phyloP scores from a whole-genome alignment of 73 alveolate genomes.

The Chromera velia region DNA sequence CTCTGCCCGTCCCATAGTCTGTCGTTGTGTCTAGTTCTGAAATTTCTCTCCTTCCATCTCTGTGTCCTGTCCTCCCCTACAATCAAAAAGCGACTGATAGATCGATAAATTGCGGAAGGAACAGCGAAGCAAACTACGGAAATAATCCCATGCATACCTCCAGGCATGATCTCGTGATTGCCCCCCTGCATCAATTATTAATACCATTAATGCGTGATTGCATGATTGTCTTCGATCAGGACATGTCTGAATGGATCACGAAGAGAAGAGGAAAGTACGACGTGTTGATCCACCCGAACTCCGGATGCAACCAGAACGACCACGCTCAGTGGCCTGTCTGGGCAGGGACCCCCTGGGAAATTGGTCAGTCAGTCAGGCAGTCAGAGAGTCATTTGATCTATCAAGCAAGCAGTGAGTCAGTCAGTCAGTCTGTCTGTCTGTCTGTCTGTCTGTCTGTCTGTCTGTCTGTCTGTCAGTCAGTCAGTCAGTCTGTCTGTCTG shows the following conservation, averaged over 20 bases:
- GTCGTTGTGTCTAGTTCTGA: no score
- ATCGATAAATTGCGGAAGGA: not conserved
- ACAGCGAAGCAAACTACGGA: constrained; percentile 40
- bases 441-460: not conserved
- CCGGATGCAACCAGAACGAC: constrained; percentile 49
- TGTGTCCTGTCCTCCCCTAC: no score
- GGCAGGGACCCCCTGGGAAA: constrained; percentile 45
- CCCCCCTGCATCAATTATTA: not conserved
- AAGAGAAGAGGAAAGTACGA: constrained; percentile 21
- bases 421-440: not conserved
- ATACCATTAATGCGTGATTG: no score
- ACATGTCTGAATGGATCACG: no score
- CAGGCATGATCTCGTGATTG: not conserved
- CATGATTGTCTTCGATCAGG: no score
- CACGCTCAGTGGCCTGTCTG: constrained; percentile 51
- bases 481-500: not conserved
- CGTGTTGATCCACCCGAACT: constrained; percentile 48
- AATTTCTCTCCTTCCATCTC: no score
- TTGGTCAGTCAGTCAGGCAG: constrained; percentile 8
- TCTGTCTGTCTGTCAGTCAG: not conserved
- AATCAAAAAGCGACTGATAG: no score
- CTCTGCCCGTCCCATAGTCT: no score
- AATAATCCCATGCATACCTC: not conserved
- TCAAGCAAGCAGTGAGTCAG: not conserved
- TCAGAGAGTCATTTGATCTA: not conserved